These are phyloP conservation scores for Pseudozyma sp. DNA, from an alignment of 1,284 basidiomycete species.

Conservation along the genomic window DNA sequence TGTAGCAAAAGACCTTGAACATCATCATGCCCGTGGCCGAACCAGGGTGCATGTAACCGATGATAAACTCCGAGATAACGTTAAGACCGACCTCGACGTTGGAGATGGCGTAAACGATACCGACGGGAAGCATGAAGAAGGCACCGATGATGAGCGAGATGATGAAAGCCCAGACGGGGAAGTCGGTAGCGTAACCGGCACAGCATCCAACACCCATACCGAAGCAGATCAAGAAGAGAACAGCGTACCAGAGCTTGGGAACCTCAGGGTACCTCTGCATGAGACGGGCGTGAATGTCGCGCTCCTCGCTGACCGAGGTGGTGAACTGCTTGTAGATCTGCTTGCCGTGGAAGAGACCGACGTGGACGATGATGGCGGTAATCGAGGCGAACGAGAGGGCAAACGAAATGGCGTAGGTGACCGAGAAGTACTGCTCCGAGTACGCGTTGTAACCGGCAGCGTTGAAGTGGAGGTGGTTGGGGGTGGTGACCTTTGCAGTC, in stretches of 20 bases:
- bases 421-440: slow-evolving; percentile 70
- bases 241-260: slow-evolving; percentile 73
- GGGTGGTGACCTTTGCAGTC: slow-evolving; percentile 36
- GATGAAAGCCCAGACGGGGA: slow-evolving; percentile 82
- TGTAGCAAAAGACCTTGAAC: slow-evolving; percentile 80
- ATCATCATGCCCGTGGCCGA: slow-evolving; percentile 83
- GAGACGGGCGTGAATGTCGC: slow-evolving; percentile 84
- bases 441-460: slow-evolving; percentile 55
- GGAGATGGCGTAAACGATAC: slow-evolving; percentile 84
- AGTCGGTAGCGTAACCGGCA: slow-evolving; percentile 77
- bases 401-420: slow-evolving; percentile 76
- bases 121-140: slow-evolving; percentile 77
- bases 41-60: slow-evolving; percentile 82
- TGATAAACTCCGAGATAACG: slow-evolving; percentile 81
- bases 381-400: slow-evolving; percentile 79
- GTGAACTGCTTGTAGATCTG: slow-evolving; percentile 50
- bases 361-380: slow-evolving; percentile 79
- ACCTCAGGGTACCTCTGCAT: slow-evolving; percentile 86
- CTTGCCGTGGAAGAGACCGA: slow-evolving; percentile 60
- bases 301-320: slow-evolving; percentile 74
- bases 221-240: slow-evolving; percentile 75
- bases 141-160: slow-evolving; percentile 74
- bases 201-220: slow-evolving; percentile 77
- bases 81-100: slow-evolving; percentile 78
- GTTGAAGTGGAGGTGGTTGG: slow-evolving; percentile 45